Evolutionary conservation across 257 asterid genomes (phyloP), one percentile per base, ranked within the genome.

Genomic region (Asclepias syriaca): DNA sequence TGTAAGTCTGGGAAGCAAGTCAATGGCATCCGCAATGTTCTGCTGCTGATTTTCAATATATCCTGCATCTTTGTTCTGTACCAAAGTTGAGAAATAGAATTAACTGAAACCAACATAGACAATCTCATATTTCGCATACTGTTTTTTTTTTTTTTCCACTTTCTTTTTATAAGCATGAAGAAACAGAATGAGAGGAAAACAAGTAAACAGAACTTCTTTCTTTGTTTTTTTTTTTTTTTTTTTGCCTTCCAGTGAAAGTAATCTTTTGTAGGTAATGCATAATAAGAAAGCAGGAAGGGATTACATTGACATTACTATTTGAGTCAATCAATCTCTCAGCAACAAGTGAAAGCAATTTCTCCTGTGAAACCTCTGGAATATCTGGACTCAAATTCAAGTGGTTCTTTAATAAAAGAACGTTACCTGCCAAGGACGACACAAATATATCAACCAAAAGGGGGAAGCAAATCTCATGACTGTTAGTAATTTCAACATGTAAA

Each of bases 21-120:
- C 98, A 77, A 95, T 95, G 49, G 98, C 98, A 85, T 92, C 98
- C 14, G 94, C 80, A 74, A 95, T 90, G 81, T 95, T 92, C 82
- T 92, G 97, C 80, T 83, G 90, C 81, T 87, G 98, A 84, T 95
- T 95, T 81, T 92, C 90, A 71, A 84, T 85, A 80, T 85, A 90
- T 66, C 85, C 96, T 54, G 84, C 81, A 76, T 89, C 97, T 84
- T 85, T 91, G 85, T 85, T 80, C 99, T 92, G 89, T 54, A 80
- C 68, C 75, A 45, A 82, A 70, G 70, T 74, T 58, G 48, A 50
- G 77, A 61, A 66, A 18, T 66, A 10, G 13, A 77, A 71, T 56
- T 68, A 45, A 54, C 46, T 77, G 77, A 77, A 69, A 37, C n/a
- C 54, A 73, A 72, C 72, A 81, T 48, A 81, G 63, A 69, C 66